Conservation (phyloP, 768 basidiomycete genomes). For the Filobasidium wieringae region DNA sequence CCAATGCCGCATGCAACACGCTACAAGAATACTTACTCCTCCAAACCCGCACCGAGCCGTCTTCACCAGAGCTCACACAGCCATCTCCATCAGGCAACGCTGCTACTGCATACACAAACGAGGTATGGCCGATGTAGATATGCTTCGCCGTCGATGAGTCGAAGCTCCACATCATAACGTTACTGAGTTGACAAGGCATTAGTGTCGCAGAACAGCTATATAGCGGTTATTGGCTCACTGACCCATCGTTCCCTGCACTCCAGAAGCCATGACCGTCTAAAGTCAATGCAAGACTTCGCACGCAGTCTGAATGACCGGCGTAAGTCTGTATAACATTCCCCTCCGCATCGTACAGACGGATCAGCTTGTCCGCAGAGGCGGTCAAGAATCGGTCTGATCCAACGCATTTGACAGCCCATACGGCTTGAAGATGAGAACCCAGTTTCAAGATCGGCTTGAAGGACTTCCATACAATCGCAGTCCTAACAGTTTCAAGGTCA, state of each 20-base stretch:
- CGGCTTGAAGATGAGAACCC: slow-evolving; percentile 75
- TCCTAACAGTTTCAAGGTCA: slow-evolving; percentile 47
- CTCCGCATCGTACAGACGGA: slow-evolving; percentile 66
- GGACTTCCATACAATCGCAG: slow-evolving; percentile 85
- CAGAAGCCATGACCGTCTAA: slow-evolving; percentile 66
- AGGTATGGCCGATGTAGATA: slow-evolving; percentile 84
- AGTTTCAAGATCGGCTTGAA: slow-evolving; percentile 62
- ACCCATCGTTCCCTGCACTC: slow-evolving; percentile 92
- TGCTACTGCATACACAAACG: slow-evolving; percentile 85
- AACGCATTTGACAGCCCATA: slow-evolving; percentile 81
- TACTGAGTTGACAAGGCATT: slow-evolving; percentile 43
- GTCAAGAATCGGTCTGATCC: slow-evolving; percentile 68
- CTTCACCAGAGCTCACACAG: slow-evolving; percentile 84
- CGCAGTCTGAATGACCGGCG: slow-evolving; percentile 79
- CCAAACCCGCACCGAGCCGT: slow-evolving; percentile 86
- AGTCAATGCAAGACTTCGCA: slow-evolving; percentile 68
- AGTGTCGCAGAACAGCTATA: background rate
- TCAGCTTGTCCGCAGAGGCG: slow-evolving; percentile 88
- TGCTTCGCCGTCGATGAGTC: slow-evolving; percentile 52
- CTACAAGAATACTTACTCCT: slow-evolving; percentile 47
- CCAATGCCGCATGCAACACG: background rate
- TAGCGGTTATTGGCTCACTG: slow-evolving; percentile 13
- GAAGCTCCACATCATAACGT: slow-evolving; percentile 84
- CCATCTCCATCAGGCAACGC: slow-evolving; percentile 61
- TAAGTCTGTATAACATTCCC: slow-evolving; percentile 59